These are phyloP conservation scores for Aschersonia sp. DNA, from an alignment of 2,329 filamentous ascomycete genomes.

Conservation along the genomic window DNA sequence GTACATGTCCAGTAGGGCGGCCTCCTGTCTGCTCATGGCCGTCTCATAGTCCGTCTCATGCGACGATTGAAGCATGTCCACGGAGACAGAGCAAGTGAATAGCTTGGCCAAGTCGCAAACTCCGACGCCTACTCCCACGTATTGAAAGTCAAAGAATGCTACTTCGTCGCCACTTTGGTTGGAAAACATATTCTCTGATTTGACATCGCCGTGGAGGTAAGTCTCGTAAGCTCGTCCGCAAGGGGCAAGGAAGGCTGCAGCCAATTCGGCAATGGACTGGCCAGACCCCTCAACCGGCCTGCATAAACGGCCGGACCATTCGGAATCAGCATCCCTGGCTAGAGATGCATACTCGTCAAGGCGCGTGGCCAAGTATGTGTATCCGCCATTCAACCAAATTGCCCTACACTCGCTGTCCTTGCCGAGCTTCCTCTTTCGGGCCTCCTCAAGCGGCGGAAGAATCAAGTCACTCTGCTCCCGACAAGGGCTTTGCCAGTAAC, in stretches of 20 bases:
- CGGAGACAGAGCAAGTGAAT: conserved; percentile 50
- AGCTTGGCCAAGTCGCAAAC: conserved; percentile 54
- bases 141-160: conserved; percentile 58
- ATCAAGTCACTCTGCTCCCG: conserved; percentile 20
- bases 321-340: conserved; percentile 27
- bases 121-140: conserved; percentile 48
- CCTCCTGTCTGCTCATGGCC: conserved; percentile 36
- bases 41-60: conserved; percentile 21
- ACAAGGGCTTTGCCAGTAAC: conserved; percentile 27
- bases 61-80: conserved; percentile 30
- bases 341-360: conserved; percentile 39
- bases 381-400: conserved; percentile 52
- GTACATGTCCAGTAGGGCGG: conserved; percentile 35
- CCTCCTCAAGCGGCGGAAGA: conserved; percentile 41
- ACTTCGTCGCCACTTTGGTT: conserved; percentile 31
- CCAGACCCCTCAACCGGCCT: conserved; percentile 8
- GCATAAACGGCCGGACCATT: conserved; percentile 41
- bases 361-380: conserved; percentile 53
- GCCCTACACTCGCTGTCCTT: conserved; percentile 9
- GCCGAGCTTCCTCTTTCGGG: conserved; percentile 10
- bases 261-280: conserved; percentile 33
- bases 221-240: conserved; percentile 32
- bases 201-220: conserved; percentile 54
- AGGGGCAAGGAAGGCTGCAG: conserved; percentile 34
- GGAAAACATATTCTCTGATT: conserved; percentile 54